phyloP scores from a whole-genome alignment of 2,329 filamentous ascomycete genomes.

The Diaporthe sp. region DNA sequence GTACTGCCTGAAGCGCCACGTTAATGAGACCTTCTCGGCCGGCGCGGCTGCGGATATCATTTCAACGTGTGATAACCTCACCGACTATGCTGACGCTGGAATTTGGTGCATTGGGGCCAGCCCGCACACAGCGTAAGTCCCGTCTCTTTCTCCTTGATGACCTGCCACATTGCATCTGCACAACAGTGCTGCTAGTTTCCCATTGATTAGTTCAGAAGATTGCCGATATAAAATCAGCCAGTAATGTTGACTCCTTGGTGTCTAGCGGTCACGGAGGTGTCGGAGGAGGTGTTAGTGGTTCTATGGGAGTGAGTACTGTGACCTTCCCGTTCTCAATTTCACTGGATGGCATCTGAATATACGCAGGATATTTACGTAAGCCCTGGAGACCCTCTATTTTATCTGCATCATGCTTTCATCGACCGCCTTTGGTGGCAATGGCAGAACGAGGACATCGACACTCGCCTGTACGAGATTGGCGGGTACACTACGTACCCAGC shows the following conservation, averaged over 20 bases:
- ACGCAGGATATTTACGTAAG: constrained; percentile 39
- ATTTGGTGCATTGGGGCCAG: constrained; percentile 16
- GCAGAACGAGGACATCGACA: constrained; percentile 39
- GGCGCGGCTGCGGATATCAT: constrained; percentile 10
- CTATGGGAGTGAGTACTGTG: background rate
- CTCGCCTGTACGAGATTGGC: constrained; percentile 24
- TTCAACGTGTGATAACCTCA: background rate
- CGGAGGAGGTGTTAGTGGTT: background rate
- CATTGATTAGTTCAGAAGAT: background rate
- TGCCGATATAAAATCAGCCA: background rate
- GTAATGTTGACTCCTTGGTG: background rate
- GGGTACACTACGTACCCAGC: constrained; percentile 19
- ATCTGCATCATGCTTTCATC: constrained; percentile 51
- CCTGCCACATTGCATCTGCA: background rate
- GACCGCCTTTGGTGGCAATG: constrained; percentile 45
- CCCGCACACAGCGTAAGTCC: constrained; percentile 11
- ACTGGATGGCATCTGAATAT: background rate
- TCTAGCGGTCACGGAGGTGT: background rate
- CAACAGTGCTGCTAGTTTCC: background rate
- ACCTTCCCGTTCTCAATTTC: background rate
- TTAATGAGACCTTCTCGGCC: constrained; percentile 40
- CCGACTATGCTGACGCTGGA: background rate
- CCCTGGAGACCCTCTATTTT: constrained; percentile 51
- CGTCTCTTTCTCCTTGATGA: background rate
- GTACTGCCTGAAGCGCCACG: constrained; percentile 55